These are phyloP conservation scores for Fraxinus pennsylvanica DNA, from an alignment of 257 asterid species.

Conservation along the genomic window DNA sequence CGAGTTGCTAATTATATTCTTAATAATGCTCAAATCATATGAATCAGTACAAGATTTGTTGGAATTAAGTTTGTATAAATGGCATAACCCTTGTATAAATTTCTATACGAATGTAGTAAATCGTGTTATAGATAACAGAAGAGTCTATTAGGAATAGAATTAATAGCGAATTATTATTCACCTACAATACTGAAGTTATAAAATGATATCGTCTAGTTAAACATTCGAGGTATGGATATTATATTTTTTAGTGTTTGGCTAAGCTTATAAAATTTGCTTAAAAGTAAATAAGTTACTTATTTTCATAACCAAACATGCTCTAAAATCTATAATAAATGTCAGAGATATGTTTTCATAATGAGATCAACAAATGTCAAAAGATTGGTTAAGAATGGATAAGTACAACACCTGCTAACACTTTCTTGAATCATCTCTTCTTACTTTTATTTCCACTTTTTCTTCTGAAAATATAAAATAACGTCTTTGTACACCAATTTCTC, in stretches of 20 bases:
- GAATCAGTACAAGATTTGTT: too few relatives aligned
- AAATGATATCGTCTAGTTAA: too few relatives aligned
- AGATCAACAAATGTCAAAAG: neutral
- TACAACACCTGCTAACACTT: conserved; percentile 10
- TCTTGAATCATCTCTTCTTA: neutral
- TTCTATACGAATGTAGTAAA: too few relatives aligned
- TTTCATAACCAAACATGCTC: neutral
- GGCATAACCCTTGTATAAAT: too few relatives aligned
- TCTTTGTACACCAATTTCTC: neutral
- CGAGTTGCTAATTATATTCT: too few relatives aligned
- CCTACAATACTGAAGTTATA: too few relatives aligned
- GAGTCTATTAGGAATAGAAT: too few relatives aligned
- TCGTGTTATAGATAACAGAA: too few relatives aligned
- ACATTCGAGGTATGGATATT: too few relatives aligned
- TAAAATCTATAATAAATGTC: neutral
- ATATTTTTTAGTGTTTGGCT: neutral
- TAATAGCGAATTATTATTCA: too few relatives aligned
- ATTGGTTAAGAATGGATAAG: conserved; percentile 32
- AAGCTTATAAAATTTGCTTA: neutral
- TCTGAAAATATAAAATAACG: neutral
- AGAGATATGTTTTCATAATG: neutral
- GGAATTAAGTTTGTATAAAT: too few relatives aligned
- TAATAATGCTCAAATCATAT: too few relatives aligned
- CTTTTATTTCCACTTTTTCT: conserved; percentile 6
- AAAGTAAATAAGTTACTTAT: neutral